Percentiles rank a stretch among this genome's conserved stretches.
Evolutionary conservation across 2,329 filamentous ascomycete genomes (phyloP).

Genomic region (Fusarium protoensiforme): DNA sequence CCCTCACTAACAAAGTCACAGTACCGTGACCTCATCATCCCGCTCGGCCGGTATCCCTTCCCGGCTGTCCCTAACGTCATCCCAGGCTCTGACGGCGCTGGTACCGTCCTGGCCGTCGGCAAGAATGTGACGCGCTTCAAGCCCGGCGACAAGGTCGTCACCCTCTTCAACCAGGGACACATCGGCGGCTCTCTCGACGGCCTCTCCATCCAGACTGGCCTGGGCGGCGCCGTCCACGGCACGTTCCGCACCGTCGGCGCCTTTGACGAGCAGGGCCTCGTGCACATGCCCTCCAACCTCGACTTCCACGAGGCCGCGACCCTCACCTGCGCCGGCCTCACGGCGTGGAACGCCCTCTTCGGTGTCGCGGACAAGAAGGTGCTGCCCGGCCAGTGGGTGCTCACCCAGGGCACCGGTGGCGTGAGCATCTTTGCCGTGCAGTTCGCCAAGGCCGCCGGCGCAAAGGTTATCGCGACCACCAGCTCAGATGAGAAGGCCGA

Average conservation of each 20-base stretch:
- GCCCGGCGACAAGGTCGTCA: constrained; percentile 65
- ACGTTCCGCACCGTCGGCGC: constrained; percentile 74
- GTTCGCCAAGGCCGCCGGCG: constrained; percentile 62
- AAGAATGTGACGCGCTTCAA: constrained; percentile 59
- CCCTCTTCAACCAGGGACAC: constrained; percentile 71
- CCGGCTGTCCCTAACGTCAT: constrained; percentile 56
- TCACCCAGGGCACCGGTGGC: constrained; percentile 78
- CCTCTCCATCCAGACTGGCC: constrained; percentile 59
- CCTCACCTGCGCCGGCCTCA: constrained; percentile 70
- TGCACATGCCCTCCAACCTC: constrained; percentile 68
- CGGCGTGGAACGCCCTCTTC: constrained; percentile 74
- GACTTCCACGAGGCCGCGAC: constrained; percentile 65
- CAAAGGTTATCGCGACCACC: constrained; percentile 61
- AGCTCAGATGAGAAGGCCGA: constrained; percentile 57
- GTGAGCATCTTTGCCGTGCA: constrained; percentile 75
- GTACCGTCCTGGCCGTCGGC: constrained; percentile 64
- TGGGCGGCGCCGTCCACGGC: constrained; percentile 77
- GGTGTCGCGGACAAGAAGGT: constrained; percentile 60
- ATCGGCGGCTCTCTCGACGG: constrained; percentile 55
- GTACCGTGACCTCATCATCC: constrained; percentile 65
- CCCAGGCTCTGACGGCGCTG: constrained; percentile 64
- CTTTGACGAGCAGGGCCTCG: constrained; percentile 76
- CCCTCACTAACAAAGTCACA: constrained; percentile 24
- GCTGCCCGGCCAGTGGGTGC: constrained; percentile 66
- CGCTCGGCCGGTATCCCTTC: constrained; percentile 60